These are phyloP conservation scores for Heterobasidion irregulare DNA, from an alignment of 1,284 basidiomycete species.

Conservation along the genomic window DNA sequence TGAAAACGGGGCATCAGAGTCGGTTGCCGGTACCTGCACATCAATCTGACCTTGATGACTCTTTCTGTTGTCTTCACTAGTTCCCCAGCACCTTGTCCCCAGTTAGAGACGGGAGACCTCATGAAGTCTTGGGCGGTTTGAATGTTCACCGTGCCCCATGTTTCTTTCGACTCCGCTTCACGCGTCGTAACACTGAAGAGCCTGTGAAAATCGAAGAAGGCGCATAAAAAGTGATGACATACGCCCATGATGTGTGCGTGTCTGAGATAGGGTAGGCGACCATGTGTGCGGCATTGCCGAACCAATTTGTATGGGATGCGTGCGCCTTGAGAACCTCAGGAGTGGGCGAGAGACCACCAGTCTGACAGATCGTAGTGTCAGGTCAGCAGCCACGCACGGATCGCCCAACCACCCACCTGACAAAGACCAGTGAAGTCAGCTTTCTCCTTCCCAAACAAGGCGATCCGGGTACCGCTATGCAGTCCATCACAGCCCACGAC, in stretches of 20 bases:
- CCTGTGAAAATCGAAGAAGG: neutral
- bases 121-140: conserved; percentile 22
- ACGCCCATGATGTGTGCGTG: conserved; percentile 31
- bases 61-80: conserved; percentile 25
- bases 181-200: conserved; percentile 24
- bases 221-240: neutral
- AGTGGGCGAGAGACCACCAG: conserved; percentile 26
- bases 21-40: neutral
- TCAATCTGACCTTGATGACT: conserved; percentile 28
- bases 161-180: conserved; percentile 33
- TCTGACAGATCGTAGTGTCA: conserved; percentile 14
- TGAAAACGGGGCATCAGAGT: conserved; percentile 8
- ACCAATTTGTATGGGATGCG: conserved; percentile 24
- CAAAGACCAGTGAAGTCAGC: conserved; percentile 31
- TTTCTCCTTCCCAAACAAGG: conserved; percentile 31
- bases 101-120: conserved; percentile 20
- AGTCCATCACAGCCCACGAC: conserved; percentile 39
- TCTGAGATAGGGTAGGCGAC: conserved; percentile 29
- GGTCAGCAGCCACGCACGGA: neutral
- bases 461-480: conserved; percentile 31
- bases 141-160: conserved; percentile 30
- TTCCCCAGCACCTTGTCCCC: conserved; percentile 28
- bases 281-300: conserved; percentile 29
- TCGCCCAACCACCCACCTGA: conserved; percentile 22
- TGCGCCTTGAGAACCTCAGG: conserved; percentile 14